Evolutionary conservation across 768 basidiomycete species (phyloP).

Genomic region (Vararia minispora): DNA sequence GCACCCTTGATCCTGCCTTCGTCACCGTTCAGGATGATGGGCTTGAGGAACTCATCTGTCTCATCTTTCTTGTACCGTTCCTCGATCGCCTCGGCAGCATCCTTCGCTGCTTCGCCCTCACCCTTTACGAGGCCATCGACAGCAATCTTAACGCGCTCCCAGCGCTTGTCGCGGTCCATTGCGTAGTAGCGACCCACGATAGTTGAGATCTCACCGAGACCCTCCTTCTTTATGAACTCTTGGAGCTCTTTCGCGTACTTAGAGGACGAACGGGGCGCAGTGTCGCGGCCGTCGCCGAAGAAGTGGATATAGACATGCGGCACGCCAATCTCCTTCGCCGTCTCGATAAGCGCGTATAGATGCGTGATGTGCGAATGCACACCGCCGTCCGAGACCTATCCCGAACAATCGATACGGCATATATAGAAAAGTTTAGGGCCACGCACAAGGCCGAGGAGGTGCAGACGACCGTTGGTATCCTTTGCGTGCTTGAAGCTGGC

Average conservation of each 20-base stretch:
- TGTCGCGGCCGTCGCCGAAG: constrained; percentile 91
- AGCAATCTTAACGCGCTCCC: constrained; percentile 89
- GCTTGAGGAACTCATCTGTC: constrained; percentile 94
- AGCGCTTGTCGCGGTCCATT: constrained; percentile 95
- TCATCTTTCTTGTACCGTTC: constrained; percentile 74
- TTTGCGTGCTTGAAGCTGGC: constrained; percentile 70
- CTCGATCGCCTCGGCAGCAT: constrained; percentile 54
- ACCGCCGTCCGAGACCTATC: constrained; percentile 84
- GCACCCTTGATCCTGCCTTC: constrained; percentile 73
- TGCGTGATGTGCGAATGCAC: constrained; percentile 95
- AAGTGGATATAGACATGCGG: constrained; percentile 88
- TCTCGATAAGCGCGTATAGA: constrained; percentile 82
- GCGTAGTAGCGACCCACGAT: constrained; percentile 90
- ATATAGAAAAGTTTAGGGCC: not conserved
- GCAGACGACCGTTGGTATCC: constrained; percentile 71
- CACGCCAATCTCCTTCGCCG: constrained; percentile 76
- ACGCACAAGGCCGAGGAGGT: constrained; percentile 75
- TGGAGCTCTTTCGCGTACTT: constrained; percentile 69
- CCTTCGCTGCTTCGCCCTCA: constrained; percentile 44
- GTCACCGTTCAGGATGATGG: constrained; percentile 77
- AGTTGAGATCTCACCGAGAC: constrained; percentile 74
- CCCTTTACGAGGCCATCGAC: constrained; percentile 78
- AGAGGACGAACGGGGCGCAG: constrained; percentile 74
- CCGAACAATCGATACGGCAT: constrained; percentile 2
- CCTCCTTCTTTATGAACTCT: constrained; percentile 67